phyloP scores from a whole-genome alignment of 1,284 basidiomycete genomes.

The Phellopilus nigrolimitatus region DNA sequence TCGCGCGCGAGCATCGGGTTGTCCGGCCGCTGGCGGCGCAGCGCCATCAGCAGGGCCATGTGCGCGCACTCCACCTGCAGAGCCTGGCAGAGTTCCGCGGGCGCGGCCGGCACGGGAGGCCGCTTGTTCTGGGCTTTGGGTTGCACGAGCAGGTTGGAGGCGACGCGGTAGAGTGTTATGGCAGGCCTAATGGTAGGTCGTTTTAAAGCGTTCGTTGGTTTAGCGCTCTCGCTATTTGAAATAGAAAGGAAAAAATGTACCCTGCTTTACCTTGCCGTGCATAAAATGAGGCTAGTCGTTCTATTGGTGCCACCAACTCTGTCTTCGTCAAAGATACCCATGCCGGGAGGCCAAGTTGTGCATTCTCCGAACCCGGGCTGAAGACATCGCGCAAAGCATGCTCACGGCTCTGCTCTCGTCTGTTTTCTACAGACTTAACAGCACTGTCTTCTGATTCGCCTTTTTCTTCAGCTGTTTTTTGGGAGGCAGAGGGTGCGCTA shows the following conservation, averaged over 20 bases:
- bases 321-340: conserved; percentile 49
- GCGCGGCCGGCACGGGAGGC: background rate
- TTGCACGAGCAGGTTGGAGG: conserved; percentile 23
- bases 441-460: too few species aligned
- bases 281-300: conserved; percentile 63
- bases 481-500: too few species aligned
- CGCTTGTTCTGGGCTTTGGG: background rate
- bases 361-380: conserved; percentile 30
- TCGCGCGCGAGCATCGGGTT: conserved; percentile 47
- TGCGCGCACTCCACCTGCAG: conserved; percentile 5
- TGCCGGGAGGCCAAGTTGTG: conserved; percentile 52
- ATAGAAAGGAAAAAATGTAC: conserved; percentile 37
- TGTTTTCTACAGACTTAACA: too few species aligned
- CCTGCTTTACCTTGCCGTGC: conserved; percentile 50
- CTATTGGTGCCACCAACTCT: conserved; percentile 66
- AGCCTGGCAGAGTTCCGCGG: background rate
- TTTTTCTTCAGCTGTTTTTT: too few species aligned
- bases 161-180: conserved; percentile 61
- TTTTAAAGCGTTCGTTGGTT: conserved; percentile 25
- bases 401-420: too few species aligned
- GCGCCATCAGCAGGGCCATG: conserved; percentile 11
- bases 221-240: conserved; percentile 26
- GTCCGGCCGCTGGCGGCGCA: conserved; percentile 1
- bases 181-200: conserved; percentile 28
- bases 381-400: conserved; percentile 22